These are phyloP conservation scores for Boletus tylopilopsis DNA, from an alignment of 768 basidiomycete genomes.

Conservation along the genomic window DNA sequence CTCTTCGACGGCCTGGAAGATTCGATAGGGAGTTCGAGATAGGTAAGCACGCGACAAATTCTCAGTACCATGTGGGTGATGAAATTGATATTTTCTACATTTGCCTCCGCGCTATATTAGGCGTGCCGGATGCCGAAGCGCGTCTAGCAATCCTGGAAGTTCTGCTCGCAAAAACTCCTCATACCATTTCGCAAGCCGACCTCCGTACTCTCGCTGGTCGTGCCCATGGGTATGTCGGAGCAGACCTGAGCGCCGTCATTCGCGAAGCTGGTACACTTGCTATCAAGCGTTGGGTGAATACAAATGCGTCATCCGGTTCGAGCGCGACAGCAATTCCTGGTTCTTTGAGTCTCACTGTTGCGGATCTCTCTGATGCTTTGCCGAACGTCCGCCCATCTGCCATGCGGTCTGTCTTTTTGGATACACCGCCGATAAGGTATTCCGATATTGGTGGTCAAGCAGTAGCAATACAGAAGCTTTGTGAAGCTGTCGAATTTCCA, in stretches of 20 bases:
- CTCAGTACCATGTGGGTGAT: not conserved
- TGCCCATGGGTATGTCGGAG: conserved; percentile 96
- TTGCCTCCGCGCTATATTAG: conserved; percentile 36
- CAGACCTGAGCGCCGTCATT: conserved; percentile 88
- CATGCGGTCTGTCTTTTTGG: conserved; percentile 89
- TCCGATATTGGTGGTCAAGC: conserved; percentile 89
- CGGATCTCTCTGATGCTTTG: conserved; percentile 69
- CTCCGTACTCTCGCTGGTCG: conserved; percentile 65
- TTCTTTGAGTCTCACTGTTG: conserved; percentile 43
- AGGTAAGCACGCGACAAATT: conserved; percentile 42
- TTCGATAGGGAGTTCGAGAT: conserved; percentile 97
- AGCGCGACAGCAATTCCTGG: conserved; percentile 5
- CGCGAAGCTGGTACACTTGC: conserved; percentile 90
- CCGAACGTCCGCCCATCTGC: conserved; percentile 86
- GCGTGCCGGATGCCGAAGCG: conserved; percentile 84
- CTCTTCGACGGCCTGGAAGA: conserved; percentile 81
- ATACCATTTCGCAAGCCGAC: conserved; percentile 57
- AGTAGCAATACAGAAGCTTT: conserved; percentile 75
- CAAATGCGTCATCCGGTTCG: conserved; percentile 6
- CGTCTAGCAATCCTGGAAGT: conserved; percentile 86
- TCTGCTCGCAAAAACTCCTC: conserved; percentile 75
- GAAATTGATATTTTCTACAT: not conserved
- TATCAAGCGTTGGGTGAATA: conserved; percentile 76
- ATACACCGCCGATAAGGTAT: conserved; percentile 79
- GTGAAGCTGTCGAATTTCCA: conserved; percentile 96